A percentile compares a stretch with the other conserved stretches of the same genome.
Conservation (phyloP, 202 grass and related monocot species). For the Panicum hallii region DNA sequence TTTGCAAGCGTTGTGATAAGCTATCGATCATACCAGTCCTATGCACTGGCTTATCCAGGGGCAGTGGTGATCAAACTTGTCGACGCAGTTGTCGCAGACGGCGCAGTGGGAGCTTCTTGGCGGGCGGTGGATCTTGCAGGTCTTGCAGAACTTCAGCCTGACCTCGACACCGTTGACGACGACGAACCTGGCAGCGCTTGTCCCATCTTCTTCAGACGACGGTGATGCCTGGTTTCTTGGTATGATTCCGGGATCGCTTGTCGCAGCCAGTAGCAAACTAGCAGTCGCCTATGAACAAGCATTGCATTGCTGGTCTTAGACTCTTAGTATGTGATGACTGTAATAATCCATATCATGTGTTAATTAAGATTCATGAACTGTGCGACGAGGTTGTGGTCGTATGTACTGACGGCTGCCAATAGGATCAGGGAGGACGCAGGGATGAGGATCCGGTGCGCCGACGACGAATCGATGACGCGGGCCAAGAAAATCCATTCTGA, state of each 20-base stretch:
- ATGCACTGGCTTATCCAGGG: slow-evolving; percentile 66
- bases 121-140: slow-evolving; percentile 57
- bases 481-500: slow-evolving; percentile 55
- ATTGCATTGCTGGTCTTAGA: neutral
- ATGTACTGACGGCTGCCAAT: slow-evolving; percentile 46
- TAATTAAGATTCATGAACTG: neutral
- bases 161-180: slow-evolving; percentile 41
- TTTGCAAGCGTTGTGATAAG: neutral
- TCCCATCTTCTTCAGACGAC: neutral
- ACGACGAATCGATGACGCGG: slow-evolving; percentile 21
- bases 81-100: slow-evolving; percentile 72
- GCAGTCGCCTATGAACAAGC: neutral
- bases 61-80: slow-evolving; percentile 77
- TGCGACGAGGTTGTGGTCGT: neutral
- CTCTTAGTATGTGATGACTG: neutral
- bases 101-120: slow-evolving; percentile 67
- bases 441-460: neutral
- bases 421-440: slow-evolving; percentile 44
- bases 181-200: neutral
- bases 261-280: slow-evolving; percentile 37
- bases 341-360: neutral
- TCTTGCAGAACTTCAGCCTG: slow-evolving; percentile 60
- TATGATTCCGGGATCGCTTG: slow-evolving; percentile 67
- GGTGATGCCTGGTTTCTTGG: slow-evolving; percentile 35
- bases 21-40: slow-evolving; percentile 51